Conservation (phyloP, 495 filamentous ascomycete genomes). For the Hyaloscypha bicolor region DNA sequence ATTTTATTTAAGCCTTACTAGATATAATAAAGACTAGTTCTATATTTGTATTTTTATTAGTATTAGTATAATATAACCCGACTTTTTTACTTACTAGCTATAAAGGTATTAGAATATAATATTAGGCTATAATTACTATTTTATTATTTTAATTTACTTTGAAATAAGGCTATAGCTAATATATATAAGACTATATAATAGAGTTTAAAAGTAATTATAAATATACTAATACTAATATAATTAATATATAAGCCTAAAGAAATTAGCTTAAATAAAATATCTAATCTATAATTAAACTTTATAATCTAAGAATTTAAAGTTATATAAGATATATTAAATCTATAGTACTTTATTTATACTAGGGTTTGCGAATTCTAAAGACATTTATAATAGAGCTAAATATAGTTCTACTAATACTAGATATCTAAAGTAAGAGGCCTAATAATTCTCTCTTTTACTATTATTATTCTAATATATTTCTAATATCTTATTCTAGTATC, state of each 20-base stretch:
- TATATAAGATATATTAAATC: neutral
- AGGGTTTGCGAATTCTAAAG: slow-evolving; percentile 6
- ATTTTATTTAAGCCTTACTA: too few relatives aligned
- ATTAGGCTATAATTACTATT: slow-evolving; percentile 8
- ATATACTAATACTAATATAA: too few relatives aligned
- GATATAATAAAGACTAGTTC: too few relatives aligned
- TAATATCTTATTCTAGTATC: slow-evolving; percentile 2
- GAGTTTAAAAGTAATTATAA: too few relatives aligned
- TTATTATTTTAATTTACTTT: slow-evolving; percentile 3
- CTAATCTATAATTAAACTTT: neutral
- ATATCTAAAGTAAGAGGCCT: slow-evolving; percentile 6
- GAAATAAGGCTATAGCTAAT: slow-evolving; percentile 4
- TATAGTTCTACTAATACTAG: slow-evolving; percentile 1
- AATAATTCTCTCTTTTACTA: slow-evolving; percentile 6
- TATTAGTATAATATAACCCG: too few relatives aligned
- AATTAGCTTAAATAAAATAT: too few relatives aligned
- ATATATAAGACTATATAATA: neutral
- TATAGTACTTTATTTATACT: slow-evolving; percentile 10
- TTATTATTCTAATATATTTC: slow-evolving; percentile 16
- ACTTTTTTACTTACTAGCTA: too few relatives aligned
- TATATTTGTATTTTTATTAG: too few relatives aligned
- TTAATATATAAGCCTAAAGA: too few relatives aligned
- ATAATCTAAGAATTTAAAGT: slow-evolving; percentile 9
- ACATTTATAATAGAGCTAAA: slow-evolving; percentile 11
- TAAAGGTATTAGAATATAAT: neutral